Evolutionary conservation across 371 early-diverging fungal species (phyloP), one percentile per base, ranked within the genome.

Genomic region (Conidiobolus incongruus): DNA sequence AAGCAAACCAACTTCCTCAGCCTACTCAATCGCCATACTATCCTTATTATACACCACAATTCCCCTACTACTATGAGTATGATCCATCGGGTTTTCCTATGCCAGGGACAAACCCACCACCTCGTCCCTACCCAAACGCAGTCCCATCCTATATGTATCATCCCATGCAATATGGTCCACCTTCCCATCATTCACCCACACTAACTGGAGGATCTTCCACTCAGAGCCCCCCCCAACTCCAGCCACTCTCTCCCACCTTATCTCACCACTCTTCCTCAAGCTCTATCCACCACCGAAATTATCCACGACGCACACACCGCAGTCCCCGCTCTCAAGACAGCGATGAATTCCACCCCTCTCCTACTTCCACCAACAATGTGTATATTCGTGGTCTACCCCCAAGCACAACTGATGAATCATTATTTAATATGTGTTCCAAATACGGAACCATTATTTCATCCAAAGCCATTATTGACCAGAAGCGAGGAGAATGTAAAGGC

Each of bases 351-450:
- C 2, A 41, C 31, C 17, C 44, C 47, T 20, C 13, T 35, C 38
- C 38, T 1, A 51, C 37, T 30, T 38, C 33, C 19, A 50, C 50
- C 3, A 52, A 49, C 40, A 90, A 90, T 52, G 70, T 88, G 38
- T 88, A 90, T 48, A 77, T 90, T 40, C 68, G 83, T 51, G 81
- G 81, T 33, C 59, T 90, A n/a, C 58, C 72, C 13, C 55, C 70
- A 16, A 63, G 65, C 0, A 77, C 69, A 10, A 77, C 81, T 0
- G 86, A 88, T 54, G 77, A 75, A 24, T 50, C 59, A 11, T 66
- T 90, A 48, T 61, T 60, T 49, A 64, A 65, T 11, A 61, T 87
- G 63, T 79, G 81, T 44, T 46, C 53, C 36, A 81, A 80, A 6
- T 86, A 65, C 50, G 92, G 92, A n/a, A 53, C 53, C 4, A 75